Conservation (phyloP, 257 asterid genomes). For the Plantago elongata region DNA sequence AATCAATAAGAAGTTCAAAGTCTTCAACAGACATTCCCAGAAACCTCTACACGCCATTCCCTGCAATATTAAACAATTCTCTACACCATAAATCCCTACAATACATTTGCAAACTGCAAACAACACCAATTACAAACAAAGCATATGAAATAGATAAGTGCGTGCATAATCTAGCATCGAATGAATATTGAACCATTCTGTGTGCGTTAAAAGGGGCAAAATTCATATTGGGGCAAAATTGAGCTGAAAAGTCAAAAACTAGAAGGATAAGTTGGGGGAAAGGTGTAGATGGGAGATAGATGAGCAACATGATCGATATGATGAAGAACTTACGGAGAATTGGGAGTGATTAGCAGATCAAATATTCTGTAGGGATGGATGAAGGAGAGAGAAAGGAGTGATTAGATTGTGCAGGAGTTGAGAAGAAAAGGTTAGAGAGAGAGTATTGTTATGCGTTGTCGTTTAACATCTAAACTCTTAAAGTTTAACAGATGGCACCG, state of each 20-base stretch:
- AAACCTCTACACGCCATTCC: conserved; percentile 85
- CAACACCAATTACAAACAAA: neutral
- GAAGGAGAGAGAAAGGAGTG: neutral
- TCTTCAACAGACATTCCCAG: conserved; percentile 77
- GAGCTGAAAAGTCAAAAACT: neutral
- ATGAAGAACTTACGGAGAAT: neutral
- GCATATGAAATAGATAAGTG: neutral
- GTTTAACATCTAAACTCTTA: neutral
- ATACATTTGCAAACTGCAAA: neutral
- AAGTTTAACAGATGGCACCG: conserved; percentile 9
- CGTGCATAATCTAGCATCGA: conserved; percentile 1
- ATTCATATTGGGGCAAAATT: neutral
- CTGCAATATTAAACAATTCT: neutral
- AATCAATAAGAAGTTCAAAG: conserved; percentile 67
- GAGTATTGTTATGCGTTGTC: conserved; percentile 9
- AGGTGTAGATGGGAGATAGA: neutral
- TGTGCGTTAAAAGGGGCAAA: neutral
- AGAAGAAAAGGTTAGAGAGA: conserved; percentile 8
- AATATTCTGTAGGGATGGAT: neutral
- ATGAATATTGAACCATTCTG: neutral
- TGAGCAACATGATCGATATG: neutral
- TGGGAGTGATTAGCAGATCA: conserved; percentile 4
- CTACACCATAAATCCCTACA: neutral
- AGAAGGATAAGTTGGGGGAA: neutral
- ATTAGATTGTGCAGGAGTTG: neutral